Percentiles rank a stretch among this genome's conserved stretches.
These are phyloP conservation scores for Thamnidium elegans DNA, from an alignment of 192 early-diverging fungal species.

Conservation along the genomic window DNA sequence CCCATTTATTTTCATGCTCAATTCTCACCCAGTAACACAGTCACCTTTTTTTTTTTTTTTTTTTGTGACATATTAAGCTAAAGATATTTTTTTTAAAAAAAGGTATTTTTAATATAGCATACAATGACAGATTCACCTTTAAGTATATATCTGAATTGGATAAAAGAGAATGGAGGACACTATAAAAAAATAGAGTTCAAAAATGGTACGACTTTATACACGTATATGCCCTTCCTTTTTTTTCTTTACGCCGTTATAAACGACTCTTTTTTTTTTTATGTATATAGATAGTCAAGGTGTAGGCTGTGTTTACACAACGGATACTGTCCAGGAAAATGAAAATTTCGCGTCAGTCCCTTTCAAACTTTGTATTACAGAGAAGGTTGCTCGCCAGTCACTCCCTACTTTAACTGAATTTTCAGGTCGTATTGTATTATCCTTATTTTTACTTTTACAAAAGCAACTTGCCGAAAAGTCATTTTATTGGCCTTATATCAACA, in stretches of 20 bases:
- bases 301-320: conserved; percentile 46
- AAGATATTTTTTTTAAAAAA: too few species aligned
- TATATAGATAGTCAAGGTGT: conserved; percentile 1
- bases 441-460: conserved; percentile 54
- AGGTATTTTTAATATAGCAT: too few species aligned
- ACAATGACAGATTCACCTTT: too few species aligned
- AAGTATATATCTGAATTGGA: conserved; percentile 12
- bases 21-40: too few species aligned
- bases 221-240: background rate
- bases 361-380: conserved; percentile 45
- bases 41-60: too few species aligned
- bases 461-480: conserved; percentile 40
- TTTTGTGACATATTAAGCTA: too few species aligned
- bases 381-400: conserved; percentile 38
- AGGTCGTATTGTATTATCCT: conserved; percentile 43
- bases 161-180: background rate
- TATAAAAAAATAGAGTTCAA: conserved; percentile 12
- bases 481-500: conserved; percentile 60
- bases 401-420: conserved; percentile 18
- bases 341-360: conserved; percentile 54
- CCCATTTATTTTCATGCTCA: too few species aligned
- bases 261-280: background rate
- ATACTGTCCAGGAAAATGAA: conserved; percentile 38
- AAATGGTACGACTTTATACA: conserved; percentile 3
- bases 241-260: background rate